These are phyloP conservation scores for Eucalyptus sideroxylon DNA, from an alignment of 345 rosid species.

Conservation along the genomic window DNA sequence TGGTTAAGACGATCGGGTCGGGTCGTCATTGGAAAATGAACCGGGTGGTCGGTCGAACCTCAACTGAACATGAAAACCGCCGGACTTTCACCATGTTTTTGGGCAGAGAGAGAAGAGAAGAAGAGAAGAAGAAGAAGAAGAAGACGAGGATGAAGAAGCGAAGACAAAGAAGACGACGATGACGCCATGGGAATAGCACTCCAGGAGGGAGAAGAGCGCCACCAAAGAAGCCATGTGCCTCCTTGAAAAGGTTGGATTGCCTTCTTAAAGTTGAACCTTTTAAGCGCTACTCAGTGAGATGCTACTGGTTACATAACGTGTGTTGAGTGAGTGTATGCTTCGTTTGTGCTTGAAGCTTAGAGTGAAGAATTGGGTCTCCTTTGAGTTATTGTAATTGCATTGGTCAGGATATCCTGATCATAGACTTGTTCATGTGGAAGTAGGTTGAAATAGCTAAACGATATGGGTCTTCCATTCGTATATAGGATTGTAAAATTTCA, in stretches of 20 bases:
- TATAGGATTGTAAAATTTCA: background rate
- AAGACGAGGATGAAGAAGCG: background rate
- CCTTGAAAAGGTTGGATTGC: slow-evolving; percentile 46
- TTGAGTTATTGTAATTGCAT: background rate
- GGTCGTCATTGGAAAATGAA: background rate
- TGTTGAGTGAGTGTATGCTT: background rate
- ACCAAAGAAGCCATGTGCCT: slow-evolving; percentile 70
- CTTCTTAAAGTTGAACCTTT: background rate
- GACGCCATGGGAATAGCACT: slow-evolving; percentile 79
- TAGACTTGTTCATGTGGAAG: background rate
- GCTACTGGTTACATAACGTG: background rate
- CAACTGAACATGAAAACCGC: background rate
- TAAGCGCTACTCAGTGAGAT: background rate
- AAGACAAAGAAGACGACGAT: slow-evolving; percentile 1
- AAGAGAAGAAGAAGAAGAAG: background rate
- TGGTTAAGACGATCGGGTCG: background rate
- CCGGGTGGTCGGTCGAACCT: background rate
- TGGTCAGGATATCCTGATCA: background rate
- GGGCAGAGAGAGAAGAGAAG: background rate
- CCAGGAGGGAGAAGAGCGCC: slow-evolving; percentile 89
- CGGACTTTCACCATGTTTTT: background rate
- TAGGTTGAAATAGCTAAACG: background rate
- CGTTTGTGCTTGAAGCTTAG: background rate
- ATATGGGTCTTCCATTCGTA: background rate
- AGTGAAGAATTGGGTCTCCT: background rate